These are phyloP conservation scores for Cryptococcus sp. DNA, from an alignment of 1,284 basidiomycete species.

Conservation along the genomic window DNA sequence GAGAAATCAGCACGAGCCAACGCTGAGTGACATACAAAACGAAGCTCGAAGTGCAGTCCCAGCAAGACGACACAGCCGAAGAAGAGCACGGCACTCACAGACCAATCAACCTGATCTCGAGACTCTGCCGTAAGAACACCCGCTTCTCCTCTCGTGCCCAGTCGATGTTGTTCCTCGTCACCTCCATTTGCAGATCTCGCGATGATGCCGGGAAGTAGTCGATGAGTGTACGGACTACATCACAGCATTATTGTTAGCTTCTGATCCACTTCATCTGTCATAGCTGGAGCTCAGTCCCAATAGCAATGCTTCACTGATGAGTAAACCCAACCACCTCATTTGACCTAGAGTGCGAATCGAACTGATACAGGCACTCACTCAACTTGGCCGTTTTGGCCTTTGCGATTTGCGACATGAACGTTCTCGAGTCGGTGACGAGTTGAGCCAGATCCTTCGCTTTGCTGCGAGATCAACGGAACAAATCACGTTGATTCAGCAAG, in stretches of 20 bases:
- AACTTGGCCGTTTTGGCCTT: constrained; percentile 99
- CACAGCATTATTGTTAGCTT: neutral
- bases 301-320: too few relatives aligned
- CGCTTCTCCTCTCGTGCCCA: constrained; percentile 93
- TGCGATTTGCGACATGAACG: constrained; percentile 91
- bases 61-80: neutral
- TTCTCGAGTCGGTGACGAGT: constrained; percentile 80
- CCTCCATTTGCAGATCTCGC: constrained; percentile 77
- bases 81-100: constrained; percentile 61
- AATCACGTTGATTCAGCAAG: neutral
- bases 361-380: constrained; percentile 60
- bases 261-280: neutral
- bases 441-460: constrained; percentile 83
- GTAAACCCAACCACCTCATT: too few relatives aligned
- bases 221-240: constrained; percentile 82
- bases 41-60: neutral
- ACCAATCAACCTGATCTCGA: constrained; percentile 85
- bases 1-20: neutral
- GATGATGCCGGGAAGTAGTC: constrained; percentile 82
- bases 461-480: constrained; percentile 53
- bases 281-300: neutral
- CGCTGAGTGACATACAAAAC: neutral
- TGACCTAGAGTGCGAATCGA: too few relatives aligned
- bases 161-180: constrained; percentile 84
- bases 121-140: constrained; percentile 91